Base-by-base conservation (phyloP, 192 early-diverging fungal genomes). In the Kickxella alabastrina region DNA sequence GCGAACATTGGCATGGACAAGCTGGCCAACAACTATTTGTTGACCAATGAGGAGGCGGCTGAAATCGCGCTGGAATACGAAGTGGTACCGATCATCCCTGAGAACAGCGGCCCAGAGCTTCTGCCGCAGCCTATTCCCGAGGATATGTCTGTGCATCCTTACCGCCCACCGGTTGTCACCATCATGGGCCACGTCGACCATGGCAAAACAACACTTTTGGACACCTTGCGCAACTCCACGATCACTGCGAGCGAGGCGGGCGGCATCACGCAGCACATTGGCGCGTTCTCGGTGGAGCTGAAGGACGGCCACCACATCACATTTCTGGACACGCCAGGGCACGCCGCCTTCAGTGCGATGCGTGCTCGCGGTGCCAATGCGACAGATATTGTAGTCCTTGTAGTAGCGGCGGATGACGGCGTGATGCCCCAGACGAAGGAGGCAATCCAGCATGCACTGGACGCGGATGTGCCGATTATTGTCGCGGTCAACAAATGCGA, bases 401-500 rank as follows among this genome's bases (percentile, higher is more conserved):
- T 98, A 0, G 95, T 98, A 0, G 93, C 93, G 4, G 95, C 92
- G 8, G 95, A 96, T 59, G 95, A 96, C 67, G 95, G 95, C 4
- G 87, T 98, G 22, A 98, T 96, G 95, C 95, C 95, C 1, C 95
- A 98, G 65, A 98, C 95, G 2, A 75, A 88, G 7, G n/a, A n/a
- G n/a, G 93, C 95, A 7, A 92, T 98, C 46, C 81, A 92, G 59
- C 93, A 94, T 68, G 89, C 93, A 6, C 79, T 87, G 27, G 83
- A 82, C 8, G 89, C 92, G 9, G 78, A 81, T 43, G 89, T 93
- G 15, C 92, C 93, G 17, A 84, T 98, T 31, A 85, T 98, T 53
- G 93, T 98, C 0, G 95, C 95, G 0, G 87, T 98, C 49, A 98
- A 95, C 82, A 98, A 98, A 68, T 95, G 93, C 64, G 95, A 98